Evolutionary conservation across 1,284 basidiomycete species (phyloP).

Genomic region (Prillingera fragicola): DNA sequence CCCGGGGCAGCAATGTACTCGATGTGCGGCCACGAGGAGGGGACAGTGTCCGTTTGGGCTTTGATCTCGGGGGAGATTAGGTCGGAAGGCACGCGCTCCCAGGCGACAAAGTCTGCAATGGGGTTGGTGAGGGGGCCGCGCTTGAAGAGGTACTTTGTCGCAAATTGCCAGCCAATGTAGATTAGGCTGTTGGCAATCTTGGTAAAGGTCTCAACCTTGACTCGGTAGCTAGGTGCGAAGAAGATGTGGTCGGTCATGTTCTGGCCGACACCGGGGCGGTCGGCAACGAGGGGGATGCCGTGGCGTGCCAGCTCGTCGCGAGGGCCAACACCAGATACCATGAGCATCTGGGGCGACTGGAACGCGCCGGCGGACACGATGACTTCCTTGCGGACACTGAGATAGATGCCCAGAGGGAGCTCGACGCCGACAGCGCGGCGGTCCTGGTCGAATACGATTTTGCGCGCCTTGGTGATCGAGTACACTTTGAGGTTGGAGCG

Average conservation of each 20-base stretch:
- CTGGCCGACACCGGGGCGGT: constrained; percentile 56
- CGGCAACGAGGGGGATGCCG: constrained; percentile 53
- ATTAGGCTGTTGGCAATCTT: neutral
- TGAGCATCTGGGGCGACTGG: constrained; percentile 56
- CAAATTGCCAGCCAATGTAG: no score
- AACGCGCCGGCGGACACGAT: neutral
- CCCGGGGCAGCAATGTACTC: neutral
- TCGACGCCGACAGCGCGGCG: neutral
- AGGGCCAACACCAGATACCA: constrained; percentile 65
- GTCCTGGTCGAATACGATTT: neutral
- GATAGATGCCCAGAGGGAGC: neutral
- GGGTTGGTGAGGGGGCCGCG: neutral
- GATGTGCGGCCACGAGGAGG: neutral
- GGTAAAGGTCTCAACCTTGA: neutral
- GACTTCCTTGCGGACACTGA: neutral
- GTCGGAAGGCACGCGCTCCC: neutral
- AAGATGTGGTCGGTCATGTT: constrained; percentile 57
- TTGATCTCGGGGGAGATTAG: neutral
- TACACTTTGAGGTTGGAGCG: neutral
- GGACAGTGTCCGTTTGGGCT: neutral
- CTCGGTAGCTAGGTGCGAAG: neutral
- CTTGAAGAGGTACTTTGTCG: neutral
- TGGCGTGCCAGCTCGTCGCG: constrained; percentile 53
- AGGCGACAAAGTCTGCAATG: neutral
- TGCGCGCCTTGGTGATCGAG: neutral